phyloP scores from a whole-genome alignment of 1,139 yeast species.

The Wickerhamomyces sp. region DNA sequence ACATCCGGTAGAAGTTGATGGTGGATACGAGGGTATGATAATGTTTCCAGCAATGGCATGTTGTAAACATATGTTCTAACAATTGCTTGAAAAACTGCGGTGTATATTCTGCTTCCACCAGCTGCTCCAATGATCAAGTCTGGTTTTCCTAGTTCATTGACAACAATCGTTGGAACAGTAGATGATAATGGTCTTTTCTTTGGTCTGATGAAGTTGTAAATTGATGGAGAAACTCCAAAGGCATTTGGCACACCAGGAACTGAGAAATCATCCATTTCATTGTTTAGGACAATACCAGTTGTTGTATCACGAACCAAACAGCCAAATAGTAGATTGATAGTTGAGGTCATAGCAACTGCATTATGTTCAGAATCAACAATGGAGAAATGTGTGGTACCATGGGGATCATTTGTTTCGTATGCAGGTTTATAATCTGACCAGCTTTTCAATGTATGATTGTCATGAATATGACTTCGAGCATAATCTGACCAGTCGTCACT shows the following conservation, averaged over 20 bases:
- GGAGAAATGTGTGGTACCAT: constrained; percentile 86
- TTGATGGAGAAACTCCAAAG: constrained; percentile 75
- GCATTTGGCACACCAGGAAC: constrained; percentile 65
- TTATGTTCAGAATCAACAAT: constrained; percentile 63
- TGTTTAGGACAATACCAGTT: constrained; percentile 82
- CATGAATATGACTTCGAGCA: constrained; percentile 45
- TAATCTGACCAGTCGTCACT: constrained; percentile 50
- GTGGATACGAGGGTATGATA: constrained; percentile 78
- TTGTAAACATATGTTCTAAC: constrained; percentile 56
- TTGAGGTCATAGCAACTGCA: constrained; percentile 84
- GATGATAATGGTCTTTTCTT: constrained; percentile 82
- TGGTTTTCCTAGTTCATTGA: constrained; percentile 44
- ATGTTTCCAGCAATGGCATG: constrained; percentile 56
- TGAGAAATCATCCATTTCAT: constrained; percentile 97
- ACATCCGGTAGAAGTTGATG: constrained; percentile 83
- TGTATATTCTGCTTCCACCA: constrained; percentile 89
- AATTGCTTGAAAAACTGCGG: constrained; percentile 78
- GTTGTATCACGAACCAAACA: constrained; percentile 70
- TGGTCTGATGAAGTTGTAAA: constrained; percentile 72
- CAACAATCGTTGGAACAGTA: constrained; percentile 68
- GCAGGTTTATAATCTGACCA: constrained; percentile 79
- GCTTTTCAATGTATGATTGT: constrained; percentile 47
- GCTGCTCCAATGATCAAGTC: constrained; percentile 86
- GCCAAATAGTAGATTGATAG: constrained; percentile 84
- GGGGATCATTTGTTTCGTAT: constrained; percentile 68